Evolutionary conservation across 2,329 filamentous ascomycete species (phyloP).

Genomic region (Mariannaea elegans): DNA sequence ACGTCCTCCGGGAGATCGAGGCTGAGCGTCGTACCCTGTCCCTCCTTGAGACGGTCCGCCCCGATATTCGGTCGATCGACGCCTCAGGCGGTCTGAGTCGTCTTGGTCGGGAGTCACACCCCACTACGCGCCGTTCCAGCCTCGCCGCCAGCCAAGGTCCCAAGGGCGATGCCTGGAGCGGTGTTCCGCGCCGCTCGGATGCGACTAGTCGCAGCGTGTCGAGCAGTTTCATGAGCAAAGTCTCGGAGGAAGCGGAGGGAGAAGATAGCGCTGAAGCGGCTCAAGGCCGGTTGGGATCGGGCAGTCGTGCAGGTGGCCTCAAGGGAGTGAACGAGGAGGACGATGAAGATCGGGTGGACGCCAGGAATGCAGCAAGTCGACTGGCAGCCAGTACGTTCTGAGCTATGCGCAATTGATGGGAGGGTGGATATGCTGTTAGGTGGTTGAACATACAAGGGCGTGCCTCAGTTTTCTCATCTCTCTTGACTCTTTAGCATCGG

Average conservation of each 20-base stretch:
- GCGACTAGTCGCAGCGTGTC: constrained; percentile 81
- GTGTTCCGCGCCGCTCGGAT: constrained; percentile 84
- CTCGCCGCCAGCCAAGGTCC: constrained; percentile 91
- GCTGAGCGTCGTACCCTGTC: constrained; percentile 91
- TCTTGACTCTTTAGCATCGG: constrained; percentile 34
- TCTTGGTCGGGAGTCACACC: constrained; percentile 88
- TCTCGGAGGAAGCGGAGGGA: constrained; percentile 68
- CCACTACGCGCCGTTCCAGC: constrained; percentile 75
- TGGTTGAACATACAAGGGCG: constrained; percentile 21
- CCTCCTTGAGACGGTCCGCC: constrained; percentile 90
- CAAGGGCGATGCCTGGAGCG: constrained; percentile 98
- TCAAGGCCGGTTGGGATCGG: constrained; percentile 47
- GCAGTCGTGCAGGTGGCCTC: constrained; percentile 58
- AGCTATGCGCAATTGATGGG: constrained; percentile 34
- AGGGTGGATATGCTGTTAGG: constrained; percentile 22
- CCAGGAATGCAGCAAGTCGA: constrained; percentile 91
- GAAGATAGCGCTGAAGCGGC: constrained; percentile 53
- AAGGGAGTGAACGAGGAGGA: constrained; percentile 78
- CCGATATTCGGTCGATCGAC: constrained; percentile 93
- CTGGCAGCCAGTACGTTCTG: constrained; percentile 94
- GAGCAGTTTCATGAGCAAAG: constrained; percentile 72
- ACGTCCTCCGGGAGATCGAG: constrained; percentile 93
- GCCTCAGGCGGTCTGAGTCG: constrained; percentile 88
- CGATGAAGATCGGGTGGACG: constrained; percentile 93
- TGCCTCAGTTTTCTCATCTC: constrained; percentile 31